phyloP scores from a whole-genome alignment of 768 basidiomycete species.

The Collybiopsis luxurians region DNA sequence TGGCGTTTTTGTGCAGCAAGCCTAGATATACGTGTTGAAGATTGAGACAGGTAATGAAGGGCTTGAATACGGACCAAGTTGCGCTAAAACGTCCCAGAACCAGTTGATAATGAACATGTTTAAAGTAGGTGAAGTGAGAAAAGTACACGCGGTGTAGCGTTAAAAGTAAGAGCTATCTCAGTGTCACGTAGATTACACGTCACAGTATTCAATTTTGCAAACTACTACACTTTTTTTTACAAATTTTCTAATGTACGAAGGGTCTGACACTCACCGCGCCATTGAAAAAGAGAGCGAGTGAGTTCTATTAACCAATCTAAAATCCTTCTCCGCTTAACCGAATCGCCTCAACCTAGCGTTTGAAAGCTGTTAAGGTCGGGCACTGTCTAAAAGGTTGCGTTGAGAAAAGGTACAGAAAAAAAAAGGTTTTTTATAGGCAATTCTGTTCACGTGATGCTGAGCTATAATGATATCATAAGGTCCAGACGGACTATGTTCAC shows the following conservation, averaged over 20 bases:
- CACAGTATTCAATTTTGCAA: neutral
- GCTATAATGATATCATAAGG: neutral
- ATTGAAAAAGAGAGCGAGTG: conserved; percentile 8
- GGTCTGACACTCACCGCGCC: conserved; percentile 31
- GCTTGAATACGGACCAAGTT: conserved; percentile 63
- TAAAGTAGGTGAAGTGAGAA: conserved; percentile 9
- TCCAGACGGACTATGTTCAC: neutral
- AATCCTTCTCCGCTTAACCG: conserved; percentile 17
- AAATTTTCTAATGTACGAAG: conserved; percentile 9
- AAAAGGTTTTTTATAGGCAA: neutral
- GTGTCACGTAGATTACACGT: neutral
- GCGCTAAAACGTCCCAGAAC: conserved; percentile 95
- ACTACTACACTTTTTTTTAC: conserved; percentile 1
- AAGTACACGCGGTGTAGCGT: conserved; percentile 2
- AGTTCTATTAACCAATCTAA: conserved; percentile 15
- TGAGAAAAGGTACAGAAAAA: neutral
- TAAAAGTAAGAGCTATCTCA: neutral
- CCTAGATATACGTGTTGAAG: conserved; percentile 41
- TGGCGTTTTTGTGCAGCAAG: conserved; percentile 95
- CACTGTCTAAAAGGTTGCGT: conserved; percentile 20
- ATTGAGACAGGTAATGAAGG: conserved; percentile 1
- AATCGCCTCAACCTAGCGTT: conserved; percentile 18
- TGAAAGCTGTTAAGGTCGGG: conserved; percentile 11
- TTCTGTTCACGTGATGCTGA: neutral
- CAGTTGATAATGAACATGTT: conserved; percentile 87